phyloP scores from a whole-genome alignment of 1,139 yeast genomes.

The Diutina mesorugosa region DNA sequence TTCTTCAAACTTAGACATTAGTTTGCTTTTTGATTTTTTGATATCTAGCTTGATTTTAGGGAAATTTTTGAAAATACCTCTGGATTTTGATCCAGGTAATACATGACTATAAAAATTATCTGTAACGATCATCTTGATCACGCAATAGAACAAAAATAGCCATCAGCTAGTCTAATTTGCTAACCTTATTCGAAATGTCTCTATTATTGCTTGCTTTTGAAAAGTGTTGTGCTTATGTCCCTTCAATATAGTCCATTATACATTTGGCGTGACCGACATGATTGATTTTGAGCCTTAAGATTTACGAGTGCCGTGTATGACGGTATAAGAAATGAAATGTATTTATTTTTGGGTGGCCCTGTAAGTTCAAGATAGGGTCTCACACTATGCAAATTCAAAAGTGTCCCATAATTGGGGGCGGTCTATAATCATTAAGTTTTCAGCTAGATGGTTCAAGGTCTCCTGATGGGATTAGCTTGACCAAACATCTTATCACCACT shows the following conservation, averaged over 20 bases:
- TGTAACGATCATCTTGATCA: background rate
- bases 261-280: no score
- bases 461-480: background rate
- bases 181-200: no score
- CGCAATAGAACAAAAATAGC: no score
- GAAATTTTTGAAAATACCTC: background rate
- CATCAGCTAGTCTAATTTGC: no score
- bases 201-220: no score
- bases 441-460: background rate
- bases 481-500: conserved; percentile 63
- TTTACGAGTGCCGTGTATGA: background rate
- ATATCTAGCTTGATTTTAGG: background rate
- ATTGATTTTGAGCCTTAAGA: no score
- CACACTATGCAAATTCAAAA: background rate
- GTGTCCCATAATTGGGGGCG: background rate
- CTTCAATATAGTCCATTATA: no score
- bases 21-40: background rate
- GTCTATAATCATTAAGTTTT: background rate
- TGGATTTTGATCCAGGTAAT: background rate
- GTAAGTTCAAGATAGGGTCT: background rate
- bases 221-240: no score
- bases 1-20: background rate
- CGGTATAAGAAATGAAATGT: background rate
- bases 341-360: background rate
- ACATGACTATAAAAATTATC: no score